phyloP scores from a whole-genome alignment of 208 protist genomes.

The Trypanosomatidae sp. region DNA sequence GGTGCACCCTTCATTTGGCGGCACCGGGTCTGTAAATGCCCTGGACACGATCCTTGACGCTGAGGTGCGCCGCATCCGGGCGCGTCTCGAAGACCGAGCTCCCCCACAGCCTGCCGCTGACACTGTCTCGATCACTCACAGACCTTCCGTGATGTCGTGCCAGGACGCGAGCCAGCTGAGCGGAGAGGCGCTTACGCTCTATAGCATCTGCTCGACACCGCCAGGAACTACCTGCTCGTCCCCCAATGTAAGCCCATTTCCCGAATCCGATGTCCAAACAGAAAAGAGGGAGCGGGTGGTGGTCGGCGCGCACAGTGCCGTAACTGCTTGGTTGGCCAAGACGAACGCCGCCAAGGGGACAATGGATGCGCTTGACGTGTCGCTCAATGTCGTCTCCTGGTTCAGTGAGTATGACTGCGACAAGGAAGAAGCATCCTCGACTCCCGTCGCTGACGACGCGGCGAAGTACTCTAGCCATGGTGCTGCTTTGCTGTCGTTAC shows the following conservation, averaged over 20 bases:
- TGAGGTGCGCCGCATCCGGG: slow-evolving; percentile 34
- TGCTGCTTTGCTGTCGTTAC: not conserved
- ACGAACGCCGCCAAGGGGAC: not conserved
- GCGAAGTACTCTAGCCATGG: not conserved
- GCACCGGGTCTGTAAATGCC: slow-evolving; percentile 34
- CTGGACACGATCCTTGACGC: slow-evolving; percentile 31
- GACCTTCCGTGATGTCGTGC: not conserved
- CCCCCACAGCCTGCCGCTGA: not conserved
- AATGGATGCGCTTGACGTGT: slow-evolving; percentile 16
- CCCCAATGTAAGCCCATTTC: not conserved
- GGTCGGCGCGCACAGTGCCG: slow-evolving; percentile 15
- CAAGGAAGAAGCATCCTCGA: not conserved
- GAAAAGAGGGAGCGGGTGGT: slow-evolving; percentile 6
- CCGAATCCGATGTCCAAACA: not conserved
- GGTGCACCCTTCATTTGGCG: slow-evolving; percentile 52
- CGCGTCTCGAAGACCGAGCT: not conserved
- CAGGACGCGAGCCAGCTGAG: slow-evolving; percentile 15
- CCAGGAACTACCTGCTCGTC: slow-evolving; percentile 2
- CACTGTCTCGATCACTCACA: not conserved
- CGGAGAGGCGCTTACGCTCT: slow-evolving; percentile 13
- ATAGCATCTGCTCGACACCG: slow-evolving; percentile 19
- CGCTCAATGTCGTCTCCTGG: slow-evolving; percentile 21
- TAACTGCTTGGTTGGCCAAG: slow-evolving; percentile 19
- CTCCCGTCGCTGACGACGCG: not conserved
- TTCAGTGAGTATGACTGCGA: slow-evolving; percentile 8